Conservation (phyloP, 1,284 basidiomycete genomes). For the Ustilago trichophora region DNA sequence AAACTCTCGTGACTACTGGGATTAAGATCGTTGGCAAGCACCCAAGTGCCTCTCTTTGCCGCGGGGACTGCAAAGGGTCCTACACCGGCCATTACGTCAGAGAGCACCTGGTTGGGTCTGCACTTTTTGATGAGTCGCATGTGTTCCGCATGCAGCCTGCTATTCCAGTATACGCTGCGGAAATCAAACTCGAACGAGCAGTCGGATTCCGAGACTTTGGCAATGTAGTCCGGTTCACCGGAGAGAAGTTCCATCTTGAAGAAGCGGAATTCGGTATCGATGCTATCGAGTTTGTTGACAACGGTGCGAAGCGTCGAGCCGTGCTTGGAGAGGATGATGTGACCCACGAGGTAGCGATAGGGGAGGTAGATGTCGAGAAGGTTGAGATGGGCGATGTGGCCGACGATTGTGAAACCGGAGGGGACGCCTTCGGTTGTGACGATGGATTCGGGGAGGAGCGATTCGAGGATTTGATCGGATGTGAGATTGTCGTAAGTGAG, state of each 20-base stretch:
- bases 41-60: slow-evolving; percentile 78
- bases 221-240: slow-evolving; percentile 83
- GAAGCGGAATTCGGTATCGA: slow-evolving; percentile 86
- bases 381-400: slow-evolving; percentile 92
- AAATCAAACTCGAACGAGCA: slow-evolving; percentile 95
- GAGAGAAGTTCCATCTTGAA: slow-evolving; percentile 98
- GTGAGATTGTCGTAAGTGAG: slow-evolving; percentile 34
- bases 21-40: slow-evolving; percentile 94
- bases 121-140: slow-evolving; percentile 80
- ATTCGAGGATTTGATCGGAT: slow-evolving; percentile 41
- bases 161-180: slow-evolving; percentile 97
- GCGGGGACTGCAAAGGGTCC: slow-evolving; percentile 96
- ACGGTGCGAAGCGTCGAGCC: slow-evolving; percentile 82
- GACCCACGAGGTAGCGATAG: slow-evolving; percentile 88
- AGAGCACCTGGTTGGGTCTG: slow-evolving; percentile 74
- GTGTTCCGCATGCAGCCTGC: slow-evolving; percentile 89
- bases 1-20: slow-evolving; percentile 85
- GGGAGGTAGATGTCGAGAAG: slow-evolving; percentile 88
- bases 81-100: slow-evolving; percentile 96
- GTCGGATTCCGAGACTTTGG: slow-evolving; percentile 71
- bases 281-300: slow-evolving; percentile 92
- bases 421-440: slow-evolving; percentile 75
- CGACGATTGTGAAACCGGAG: slow-evolving; percentile 84
- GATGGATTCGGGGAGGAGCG: slow-evolving; percentile 25
- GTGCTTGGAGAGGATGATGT: slow-evolving; percentile 73